phyloP scores from a whole-genome alignment of 306 rosid species.

The Dalbergia cultrata region DNA sequence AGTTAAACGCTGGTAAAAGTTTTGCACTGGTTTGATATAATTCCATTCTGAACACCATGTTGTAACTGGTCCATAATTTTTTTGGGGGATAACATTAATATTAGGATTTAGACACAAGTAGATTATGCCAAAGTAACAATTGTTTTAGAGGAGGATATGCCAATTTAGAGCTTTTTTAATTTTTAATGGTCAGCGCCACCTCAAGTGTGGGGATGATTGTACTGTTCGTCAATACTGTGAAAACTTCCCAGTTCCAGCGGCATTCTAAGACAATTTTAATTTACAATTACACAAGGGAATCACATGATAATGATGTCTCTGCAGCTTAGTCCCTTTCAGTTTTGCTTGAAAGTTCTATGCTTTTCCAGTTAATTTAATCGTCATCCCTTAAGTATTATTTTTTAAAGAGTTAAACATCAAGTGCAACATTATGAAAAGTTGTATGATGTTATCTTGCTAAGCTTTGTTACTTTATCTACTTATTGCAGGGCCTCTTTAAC shows the following conservation, averaged over 20 bases:
- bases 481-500: conserved; percentile 90
- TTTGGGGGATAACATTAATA: conserved; percentile 14
- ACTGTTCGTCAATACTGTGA: conserved; percentile 23
- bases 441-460: conserved; percentile 28
- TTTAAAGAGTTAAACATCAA: conserved; percentile 30
- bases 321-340: conserved; percentile 32
- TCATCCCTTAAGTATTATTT: conserved; percentile 36
- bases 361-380: conserved; percentile 42
- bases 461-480: conserved; percentile 32
- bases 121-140: conserved; percentile 9
- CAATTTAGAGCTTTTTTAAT: neutral
- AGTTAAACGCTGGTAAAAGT: conserved; percentile 15
- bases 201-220: conserved; percentile 20
- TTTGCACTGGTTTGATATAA: conserved; percentile 13
- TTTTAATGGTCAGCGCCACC: conserved; percentile 17
- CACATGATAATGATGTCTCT: neutral
- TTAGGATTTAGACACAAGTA: conserved; percentile 5
- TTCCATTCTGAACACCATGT: conserved; percentile 21
- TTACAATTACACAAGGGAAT: neutral
- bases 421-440: conserved; percentile 25
- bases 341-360: conserved; percentile 33
- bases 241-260: conserved; percentile 22
- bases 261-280: neutral
- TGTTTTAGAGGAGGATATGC: conserved; percentile 18
- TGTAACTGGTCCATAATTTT: conserved; percentile 23